Base-by-base conservation (phyloP, 345 rosid species). In the Salix koriyanagi region DNA sequence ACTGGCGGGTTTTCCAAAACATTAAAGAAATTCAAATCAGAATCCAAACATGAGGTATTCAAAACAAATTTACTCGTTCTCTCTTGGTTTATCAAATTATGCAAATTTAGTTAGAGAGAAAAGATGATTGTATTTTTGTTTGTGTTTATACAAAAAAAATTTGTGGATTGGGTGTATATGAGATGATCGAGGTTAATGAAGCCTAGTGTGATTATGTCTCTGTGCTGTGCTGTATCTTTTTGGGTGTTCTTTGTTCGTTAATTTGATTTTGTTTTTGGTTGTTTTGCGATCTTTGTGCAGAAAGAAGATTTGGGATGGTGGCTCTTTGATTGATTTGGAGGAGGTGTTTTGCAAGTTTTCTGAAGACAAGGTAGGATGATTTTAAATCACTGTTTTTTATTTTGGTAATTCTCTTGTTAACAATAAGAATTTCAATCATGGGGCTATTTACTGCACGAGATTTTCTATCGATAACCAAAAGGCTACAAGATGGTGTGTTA, bases 1-100 rank as follows among this genome's bases (percentile, higher is more conserved):
- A 82, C 56, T 71, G 91, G 92, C 69, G 92, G 92, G 61, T 88
- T 92, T 78, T 81, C 89, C 69, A 90, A 88, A 77, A 85, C 97
- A 60, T 84, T 91, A 70, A 91, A 91, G 85, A 92, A 91, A 84
- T 77, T 94, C 64, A 87, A 79, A 9, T 82, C 89, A 14, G 93
- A 90, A 85, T 88, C 97, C 25, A 76, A 84, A 73, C 41, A 90
- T 79, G 83, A 87, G 97, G 97, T 58, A 58, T 11, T 3, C 25
- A 23, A 58, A 58, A 58, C 62, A 58, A 58, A 23, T n/a, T 25
- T n/a, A n/a, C 14, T 89, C 37, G 10, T 10, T 73, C 21, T 61
- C 36, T 61, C 15, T 4, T 2, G 12, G 1, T 28, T 11, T 52
- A 9, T 58, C 14, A 23, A 58, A 58, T 23, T 58, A 10, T 58